phyloP scores from a whole-genome alignment of 306 rosid species.

The Lotus japonicus region DNA sequence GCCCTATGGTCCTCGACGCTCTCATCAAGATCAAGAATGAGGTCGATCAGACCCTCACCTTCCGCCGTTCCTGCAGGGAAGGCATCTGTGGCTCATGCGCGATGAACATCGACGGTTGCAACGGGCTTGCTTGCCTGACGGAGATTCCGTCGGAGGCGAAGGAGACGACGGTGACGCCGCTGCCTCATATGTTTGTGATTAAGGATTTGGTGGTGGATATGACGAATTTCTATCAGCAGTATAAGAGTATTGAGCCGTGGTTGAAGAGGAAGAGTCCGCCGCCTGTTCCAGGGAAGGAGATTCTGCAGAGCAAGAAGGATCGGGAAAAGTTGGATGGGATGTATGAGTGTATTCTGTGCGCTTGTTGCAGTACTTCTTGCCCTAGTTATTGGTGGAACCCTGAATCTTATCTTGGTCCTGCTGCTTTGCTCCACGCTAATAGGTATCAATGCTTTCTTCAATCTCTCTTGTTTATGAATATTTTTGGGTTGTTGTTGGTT shows the following conservation, averaged over 20 bases:
- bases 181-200: slow-evolving; percentile 93
- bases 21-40: slow-evolving; percentile 93
- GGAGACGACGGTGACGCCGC: slow-evolving; percentile 45
- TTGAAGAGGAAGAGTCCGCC: slow-evolving; percentile 82
- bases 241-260: slow-evolving; percentile 99
- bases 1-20: slow-evolving; percentile 97
- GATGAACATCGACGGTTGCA: slow-evolving; percentile 97
- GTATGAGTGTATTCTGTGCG: slow-evolving; percentile 96
- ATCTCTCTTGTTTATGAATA: too few relatives aligned
- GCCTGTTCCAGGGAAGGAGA: slow-evolving; percentile 56
- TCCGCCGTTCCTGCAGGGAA: slow-evolving; percentile 91
- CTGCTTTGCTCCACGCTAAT: slow-evolving; percentile 93
- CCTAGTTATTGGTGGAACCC: slow-evolving; percentile 99
- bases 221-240: slow-evolving; percentile 94
- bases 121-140: slow-evolving; percentile 87
- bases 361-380: slow-evolving; percentile 98
- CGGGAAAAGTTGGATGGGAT: slow-evolving; percentile 90
- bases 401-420: slow-evolving; percentile 92
- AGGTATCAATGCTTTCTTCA: slow-evolving; percentile 34
- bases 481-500: too few relatives aligned
- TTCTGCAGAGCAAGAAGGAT: slow-evolving; percentile 78
- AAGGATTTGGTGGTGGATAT: slow-evolving; percentile 94
- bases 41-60: slow-evolving; percentile 68
- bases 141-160: slow-evolving; percentile 41
- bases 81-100: slow-evolving; percentile 99